Evolutionary conservation across 306 rosid genomes (phyloP).

Genomic region (Lotus japonicus): DNA sequence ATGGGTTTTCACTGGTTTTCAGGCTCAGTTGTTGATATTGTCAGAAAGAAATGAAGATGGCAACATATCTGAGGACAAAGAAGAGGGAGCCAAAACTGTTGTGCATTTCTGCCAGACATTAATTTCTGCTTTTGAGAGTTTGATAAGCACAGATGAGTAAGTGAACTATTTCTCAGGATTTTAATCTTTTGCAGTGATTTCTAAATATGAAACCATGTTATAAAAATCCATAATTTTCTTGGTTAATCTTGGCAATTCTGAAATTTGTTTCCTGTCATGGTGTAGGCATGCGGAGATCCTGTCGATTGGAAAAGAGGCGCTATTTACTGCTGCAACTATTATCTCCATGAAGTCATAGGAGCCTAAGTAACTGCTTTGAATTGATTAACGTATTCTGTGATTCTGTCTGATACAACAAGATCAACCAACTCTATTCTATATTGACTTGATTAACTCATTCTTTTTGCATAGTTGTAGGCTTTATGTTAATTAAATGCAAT

Average conservation of each 20-base stretch:
- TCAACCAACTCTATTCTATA: not conserved
- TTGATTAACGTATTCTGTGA: not conserved
- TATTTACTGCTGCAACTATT: slow-evolving; percentile 63
- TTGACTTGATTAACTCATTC: not conserved
- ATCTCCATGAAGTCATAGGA: slow-evolving; percentile 39
- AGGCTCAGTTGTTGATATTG: slow-evolving; percentile 60
- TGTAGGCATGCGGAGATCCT: slow-evolving; percentile 57
- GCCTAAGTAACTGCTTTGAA: not conserved
- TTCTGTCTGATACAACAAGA: not conserved
- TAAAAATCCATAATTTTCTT: not conserved
- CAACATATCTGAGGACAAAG: slow-evolving; percentile 19
- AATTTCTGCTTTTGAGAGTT: slow-evolving; percentile 55
- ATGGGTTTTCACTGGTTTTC: slow-evolving; percentile 19
- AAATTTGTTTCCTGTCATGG: slow-evolving; percentile 9
- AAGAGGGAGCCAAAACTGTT: slow-evolving; percentile 25
- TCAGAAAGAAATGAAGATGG: slow-evolving; percentile 23
- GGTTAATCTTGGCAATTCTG: not conserved
- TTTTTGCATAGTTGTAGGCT: not conserved
- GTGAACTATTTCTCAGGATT: slow-evolving; percentile 22
- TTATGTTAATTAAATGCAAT: slow-evolving; percentile 2
- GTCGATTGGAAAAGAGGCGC: slow-evolving; percentile 57
- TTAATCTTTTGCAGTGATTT: not conserved
- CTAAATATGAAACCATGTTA: not conserved
- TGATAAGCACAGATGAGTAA: slow-evolving; percentile 59
- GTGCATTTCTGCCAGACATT: slow-evolving; percentile 46